Evolutionary conservation across 2,329 filamentous ascomycete species (phyloP).

Genomic region (Penicillium sp.): DNA sequence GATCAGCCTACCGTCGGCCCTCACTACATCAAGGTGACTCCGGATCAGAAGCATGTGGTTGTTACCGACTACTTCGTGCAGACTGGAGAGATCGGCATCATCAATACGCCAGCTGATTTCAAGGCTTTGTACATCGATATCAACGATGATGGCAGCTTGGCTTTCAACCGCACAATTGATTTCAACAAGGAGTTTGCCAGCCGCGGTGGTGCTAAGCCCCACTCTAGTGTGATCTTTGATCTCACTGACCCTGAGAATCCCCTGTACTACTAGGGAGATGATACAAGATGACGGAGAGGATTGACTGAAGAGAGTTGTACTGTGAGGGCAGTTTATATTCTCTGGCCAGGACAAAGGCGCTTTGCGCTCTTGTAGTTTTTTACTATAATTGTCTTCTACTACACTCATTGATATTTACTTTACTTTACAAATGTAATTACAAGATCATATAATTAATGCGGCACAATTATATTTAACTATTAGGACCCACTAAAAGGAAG

Average conservation of each 20-base stretch:
- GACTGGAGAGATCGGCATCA: slow-evolving; percentile 62
- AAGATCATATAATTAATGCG: too few species aligned
- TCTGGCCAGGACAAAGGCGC: neutral
- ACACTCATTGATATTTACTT: neutral
- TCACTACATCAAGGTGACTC: slow-evolving; percentile 67
- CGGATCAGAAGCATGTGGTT: slow-evolving; percentile 66
- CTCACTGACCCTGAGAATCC: slow-evolving; percentile 59
- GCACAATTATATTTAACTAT: too few species aligned
- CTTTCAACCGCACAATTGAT: slow-evolving; percentile 65
- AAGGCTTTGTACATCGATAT: slow-evolving; percentile 67
- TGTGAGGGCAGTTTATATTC: neutral
- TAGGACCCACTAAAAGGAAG: too few species aligned
- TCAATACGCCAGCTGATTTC: slow-evolving; percentile 66
- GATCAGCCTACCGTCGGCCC: slow-evolving; percentile 64
- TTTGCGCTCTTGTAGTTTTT: neutral
- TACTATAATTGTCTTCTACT: slow-evolving; percentile 1
- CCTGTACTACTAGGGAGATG: slow-evolving; percentile 29
- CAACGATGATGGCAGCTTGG: slow-evolving; percentile 57
- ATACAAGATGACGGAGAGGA: neutral
- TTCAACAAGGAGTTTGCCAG: slow-evolving; percentile 59
- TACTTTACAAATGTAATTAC: neutral
- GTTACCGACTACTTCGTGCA: slow-evolving; percentile 71
- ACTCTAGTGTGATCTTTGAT: slow-evolving; percentile 61
- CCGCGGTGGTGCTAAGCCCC: slow-evolving; percentile 62
- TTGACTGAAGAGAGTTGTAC: slow-evolving; percentile 5